A percentile compares a stretch with the other conserved stretches of the same genome.
Evolutionary conservation across 805 yeast genomes (phyloP).

Genomic region (Starmerella cellae): DNA sequence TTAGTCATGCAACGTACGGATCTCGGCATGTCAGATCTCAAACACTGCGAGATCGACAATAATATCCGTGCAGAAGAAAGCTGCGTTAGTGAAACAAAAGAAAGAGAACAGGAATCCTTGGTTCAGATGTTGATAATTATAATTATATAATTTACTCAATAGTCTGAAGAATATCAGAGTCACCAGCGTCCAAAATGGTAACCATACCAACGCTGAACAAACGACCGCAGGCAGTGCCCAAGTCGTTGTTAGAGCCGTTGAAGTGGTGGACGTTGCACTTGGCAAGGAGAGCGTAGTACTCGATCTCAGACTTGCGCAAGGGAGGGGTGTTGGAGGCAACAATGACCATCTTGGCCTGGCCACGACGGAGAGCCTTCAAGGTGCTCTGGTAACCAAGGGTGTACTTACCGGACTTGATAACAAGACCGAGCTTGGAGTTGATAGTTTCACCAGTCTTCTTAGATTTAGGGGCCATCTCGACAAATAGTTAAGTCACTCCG

Average conservation of each 20-base stretch:
- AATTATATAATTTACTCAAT: constrained; percentile 20
- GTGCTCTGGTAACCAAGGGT: constrained; percentile 99
- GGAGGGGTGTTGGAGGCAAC: constrained; percentile 99
- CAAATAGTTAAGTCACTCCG: constrained; percentile 66
- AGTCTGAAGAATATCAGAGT: constrained; percentile 79
- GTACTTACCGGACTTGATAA: constrained; percentile 98
- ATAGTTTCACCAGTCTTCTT: constrained; percentile 84
- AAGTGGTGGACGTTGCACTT: constrained; percentile 96
- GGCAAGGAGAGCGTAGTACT: constrained; percentile 99
- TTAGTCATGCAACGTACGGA: no score
- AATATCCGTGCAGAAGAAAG: no score
- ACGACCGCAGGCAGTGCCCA: constrained; percentile 99
- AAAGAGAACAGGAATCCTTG: no score
- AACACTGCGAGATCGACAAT: no score
- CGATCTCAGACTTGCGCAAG: constrained; percentile 98
- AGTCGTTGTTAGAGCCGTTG: constrained; percentile 99
- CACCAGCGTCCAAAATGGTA: constrained; percentile 97
- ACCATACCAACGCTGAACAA: constrained; percentile 99
- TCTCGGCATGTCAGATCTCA: no score
- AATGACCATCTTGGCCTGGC: constrained; percentile 96
- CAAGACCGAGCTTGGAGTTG: constrained; percentile 96
- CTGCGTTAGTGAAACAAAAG: no score
- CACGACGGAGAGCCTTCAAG: constrained; percentile 95
- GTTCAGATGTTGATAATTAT: no score
- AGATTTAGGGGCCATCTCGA: constrained; percentile 99